Evolutionary conservation across 106 monocot species (phyloP).

Genomic region (Apostasia shenzhenica): DNA sequence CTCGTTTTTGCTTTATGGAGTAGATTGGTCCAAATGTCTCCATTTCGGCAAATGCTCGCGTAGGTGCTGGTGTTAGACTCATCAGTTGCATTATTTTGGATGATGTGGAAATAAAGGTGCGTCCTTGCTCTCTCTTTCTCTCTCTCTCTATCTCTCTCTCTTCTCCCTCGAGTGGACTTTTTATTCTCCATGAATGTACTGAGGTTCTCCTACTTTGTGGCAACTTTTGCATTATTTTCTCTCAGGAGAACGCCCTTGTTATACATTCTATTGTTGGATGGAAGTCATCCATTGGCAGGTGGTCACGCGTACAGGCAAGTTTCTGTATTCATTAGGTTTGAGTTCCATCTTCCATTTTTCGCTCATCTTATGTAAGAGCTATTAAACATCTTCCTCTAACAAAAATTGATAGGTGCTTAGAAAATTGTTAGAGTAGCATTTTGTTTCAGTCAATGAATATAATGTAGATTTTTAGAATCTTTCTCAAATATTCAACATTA

Average conservation of each 20-base stretch:
- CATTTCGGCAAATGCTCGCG: slow-evolving; percentile 95
- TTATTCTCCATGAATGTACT: too few species aligned
- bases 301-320: slow-evolving; percentile 92
- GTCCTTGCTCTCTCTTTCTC: not conserved
- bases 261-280: slow-evolving; percentile 92
- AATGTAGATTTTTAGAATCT: too few species aligned
- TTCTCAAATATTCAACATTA: too few species aligned
- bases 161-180: too few species aligned
- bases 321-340: not conserved
- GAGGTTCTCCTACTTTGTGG: too few species aligned
- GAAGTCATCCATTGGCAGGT: slow-evolving; percentile 86
- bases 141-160: not conserved
- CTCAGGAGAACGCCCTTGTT: slow-evolving; percentile 92
- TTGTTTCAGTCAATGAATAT: not conserved
- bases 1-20: slow-evolving; percentile 6
- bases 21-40: slow-evolving; percentile 99
- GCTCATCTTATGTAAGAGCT: not conserved
- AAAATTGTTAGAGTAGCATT: not conserved
- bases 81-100: slow-evolving; percentile 92
- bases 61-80: slow-evolving; percentile 89
- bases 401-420: not conserved
- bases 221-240: not conserved
- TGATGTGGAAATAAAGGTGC: slow-evolving; percentile 94
- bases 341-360: not conserved
- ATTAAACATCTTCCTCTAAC: not conserved